A percentile compares a stretch with the other conserved stretches of the same genome.
These are phyloP conservation scores for Kwoniella dejecticola DNA, from an alignment of 768 basidiomycete species.

Conservation along the genomic window DNA sequence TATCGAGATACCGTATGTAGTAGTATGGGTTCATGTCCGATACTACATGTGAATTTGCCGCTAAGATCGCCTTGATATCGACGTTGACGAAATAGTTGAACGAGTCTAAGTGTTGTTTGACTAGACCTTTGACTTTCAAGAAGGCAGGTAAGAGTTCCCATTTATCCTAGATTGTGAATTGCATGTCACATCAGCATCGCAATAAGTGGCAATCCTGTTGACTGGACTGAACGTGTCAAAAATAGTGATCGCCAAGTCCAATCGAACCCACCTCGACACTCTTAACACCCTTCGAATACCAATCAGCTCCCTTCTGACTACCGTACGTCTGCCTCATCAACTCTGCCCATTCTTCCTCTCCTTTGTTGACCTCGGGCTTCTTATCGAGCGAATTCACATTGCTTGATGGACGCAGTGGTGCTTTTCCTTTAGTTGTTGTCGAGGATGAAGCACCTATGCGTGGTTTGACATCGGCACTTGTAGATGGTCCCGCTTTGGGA, in stretches of 20 bases:
- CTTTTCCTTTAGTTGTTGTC: conserved; percentile 21
- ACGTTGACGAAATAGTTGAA: conserved; percentile 99
- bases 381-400: conserved; percentile 15
- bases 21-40: conserved; percentile 93
- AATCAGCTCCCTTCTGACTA: conserved; percentile 60
- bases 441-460: conserved; percentile 3
- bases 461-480: conserved; percentile 17
- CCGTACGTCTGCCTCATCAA: conserved; percentile 44
- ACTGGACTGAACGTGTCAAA: too few relatives aligned
- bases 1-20: conserved; percentile 95
- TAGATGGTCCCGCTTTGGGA: conserved; percentile 17
- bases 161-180: conserved; percentile 84
- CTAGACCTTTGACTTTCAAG: conserved; percentile 93
- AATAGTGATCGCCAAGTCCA: too few relatives aligned
- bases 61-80: conserved; percentile 86
- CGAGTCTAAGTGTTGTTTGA: conserved; percentile 98
- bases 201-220: too few relatives aligned
- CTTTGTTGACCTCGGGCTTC: conserved; percentile 40
- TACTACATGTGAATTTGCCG: conserved; percentile 62
- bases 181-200: not conserved
- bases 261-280: conserved; percentile 71
- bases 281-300: conserved; percentile 84
- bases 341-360: conserved; percentile 55
- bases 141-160: conserved; percentile 97
- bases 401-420: conserved; percentile 12